Conservation (phyloP, 2,329 filamentous ascomycete genomes). For the Lasiodiplodia hormozganensis region DNA sequence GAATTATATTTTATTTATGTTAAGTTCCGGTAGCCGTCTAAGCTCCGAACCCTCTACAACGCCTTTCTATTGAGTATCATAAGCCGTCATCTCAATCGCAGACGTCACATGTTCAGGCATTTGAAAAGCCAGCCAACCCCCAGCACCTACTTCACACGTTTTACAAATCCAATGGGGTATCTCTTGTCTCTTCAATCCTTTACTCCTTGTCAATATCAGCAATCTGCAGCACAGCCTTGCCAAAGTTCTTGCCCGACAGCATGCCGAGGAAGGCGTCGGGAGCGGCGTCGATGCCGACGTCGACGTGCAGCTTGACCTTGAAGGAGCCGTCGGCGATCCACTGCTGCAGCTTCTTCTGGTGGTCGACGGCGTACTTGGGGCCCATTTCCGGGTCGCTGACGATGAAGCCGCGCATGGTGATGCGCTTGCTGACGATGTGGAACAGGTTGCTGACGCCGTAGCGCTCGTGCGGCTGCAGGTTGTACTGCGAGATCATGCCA, state of each 20-base stretch:
- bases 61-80: neutral
- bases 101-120: neutral
- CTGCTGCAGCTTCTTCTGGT: conserved; percentile 76
- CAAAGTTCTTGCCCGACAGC: conserved; percentile 80
- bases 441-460: conserved; percentile 73
- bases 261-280: conserved; percentile 76
- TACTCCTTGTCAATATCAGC: conserved; percentile 44
- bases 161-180: neutral
- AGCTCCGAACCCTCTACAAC: neutral
- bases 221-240: conserved; percentile 81
- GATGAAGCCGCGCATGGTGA: conserved; percentile 79
- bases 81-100: neutral
- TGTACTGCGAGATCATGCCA: conserved; percentile 80
- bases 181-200: neutral
- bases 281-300: conserved; percentile 79
- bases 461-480: conserved; percentile 61
- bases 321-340: conserved; percentile 80
- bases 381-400: conserved; percentile 71
- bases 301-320: conserved; percentile 72
- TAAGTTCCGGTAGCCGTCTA: no score
- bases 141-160: neutral
- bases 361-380: conserved; percentile 70
- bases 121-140: neutral
- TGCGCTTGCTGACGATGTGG: conserved; percentile 69
- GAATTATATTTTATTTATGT: no score